Base-by-base conservation (phyloP, 2,329 filamentous ascomycete species). In the Pseudogymnoascus pannorum region DNA sequence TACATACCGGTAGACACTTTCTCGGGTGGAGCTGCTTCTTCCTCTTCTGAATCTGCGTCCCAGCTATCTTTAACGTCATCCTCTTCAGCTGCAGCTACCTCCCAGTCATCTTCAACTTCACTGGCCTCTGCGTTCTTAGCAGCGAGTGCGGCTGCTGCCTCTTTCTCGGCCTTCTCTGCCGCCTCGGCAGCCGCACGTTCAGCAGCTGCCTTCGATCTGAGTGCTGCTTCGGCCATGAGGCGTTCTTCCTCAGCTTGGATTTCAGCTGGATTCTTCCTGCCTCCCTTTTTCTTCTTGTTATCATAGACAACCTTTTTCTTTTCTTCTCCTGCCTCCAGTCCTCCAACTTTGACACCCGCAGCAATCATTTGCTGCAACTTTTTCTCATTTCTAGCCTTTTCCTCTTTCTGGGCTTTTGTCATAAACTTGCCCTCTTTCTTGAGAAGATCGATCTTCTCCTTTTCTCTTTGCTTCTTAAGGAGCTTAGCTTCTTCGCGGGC, bases 1-100 rank as follows among this genome's bases (percentile, higher is more conserved):
- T 12, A 54, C 44, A 16, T 54, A 31, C 48, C 48, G 11, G n/a
- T 16, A 54, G 48, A 31, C 20, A 31, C 16, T 54, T 54, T 54
- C 9, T 54, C 48, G 16, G 48, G 7, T 20, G 26, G 14, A 26
- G 48, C 26, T 81, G 78, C 70, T 72, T 69, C 63, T 69, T 92
- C 89, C 5, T 90, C 88, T 57, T 90, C 89, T 2, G 86, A 87
- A 60, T 91, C 88, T 33, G 89, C 92, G 73, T 97, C 93, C 93
- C 93, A 97, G 78, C 88, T 93, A 67, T 97, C 93, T 76, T 97
- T 97, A 70, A 96, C 82, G 14, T 88, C 87, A 24, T 89, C 84
- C 9, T 83, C 84, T 57, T 89, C 89, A 24, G 87, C 89, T 29
- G 89, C 91, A 58, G 90, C 87, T 29, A 87, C 85, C 74, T 97